Base-by-base conservation (phyloP, 139 green algal genomes). In the Tetradesmus obliquus region DNA sequence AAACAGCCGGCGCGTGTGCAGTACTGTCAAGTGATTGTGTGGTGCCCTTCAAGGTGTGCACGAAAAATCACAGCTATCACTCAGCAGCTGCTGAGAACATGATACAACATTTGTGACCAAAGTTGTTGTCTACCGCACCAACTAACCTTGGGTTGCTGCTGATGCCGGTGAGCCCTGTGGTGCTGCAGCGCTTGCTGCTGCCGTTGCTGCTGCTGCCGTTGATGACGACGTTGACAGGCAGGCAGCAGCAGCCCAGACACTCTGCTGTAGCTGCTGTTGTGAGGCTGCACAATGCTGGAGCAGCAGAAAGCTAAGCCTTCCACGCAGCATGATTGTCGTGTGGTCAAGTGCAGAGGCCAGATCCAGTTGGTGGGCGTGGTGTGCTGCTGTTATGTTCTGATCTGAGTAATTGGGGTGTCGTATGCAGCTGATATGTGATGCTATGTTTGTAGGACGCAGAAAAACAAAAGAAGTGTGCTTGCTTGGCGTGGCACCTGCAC, bases 241-340 rank as follows among this genome's bases (percentile, higher is more conserved):
- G 74, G n/a, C n/a, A 20, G 74, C n/a, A 82, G 74, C 74, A 82
- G 74, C 74, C 74, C 74, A 82, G 3, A 82, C n/a, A 82, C 82
- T 87, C 55, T 76, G 66, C 66, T 76, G 66, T 19, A 76, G 66
- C 66, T 76, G 66, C 66, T 76, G 66, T 19, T 76, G 66, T 76
- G 66, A 82, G n/a, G 76, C 76, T 51, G 76, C 20, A 10, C 24
- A 82, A 82, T 51, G 76, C 76, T 51, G 76, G 22, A 53, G 76
- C n/a, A 51, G n/a, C 76, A 51, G 6, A 15, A 22, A 53, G 7
- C 24, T 53, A 55, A 53, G 76, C 76, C 76, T 82, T 55, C 24
- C 76, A 51, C 24, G 76, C 76, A 82, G 24, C 76, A 82, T 82
- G 7, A 5, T 82, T 82, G 76, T 10, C 1, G 7, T 19, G 24